Evolutionary conservation across 139 green algal genomes (phyloP).

Genomic region (Penium margaritaceum): DNA sequence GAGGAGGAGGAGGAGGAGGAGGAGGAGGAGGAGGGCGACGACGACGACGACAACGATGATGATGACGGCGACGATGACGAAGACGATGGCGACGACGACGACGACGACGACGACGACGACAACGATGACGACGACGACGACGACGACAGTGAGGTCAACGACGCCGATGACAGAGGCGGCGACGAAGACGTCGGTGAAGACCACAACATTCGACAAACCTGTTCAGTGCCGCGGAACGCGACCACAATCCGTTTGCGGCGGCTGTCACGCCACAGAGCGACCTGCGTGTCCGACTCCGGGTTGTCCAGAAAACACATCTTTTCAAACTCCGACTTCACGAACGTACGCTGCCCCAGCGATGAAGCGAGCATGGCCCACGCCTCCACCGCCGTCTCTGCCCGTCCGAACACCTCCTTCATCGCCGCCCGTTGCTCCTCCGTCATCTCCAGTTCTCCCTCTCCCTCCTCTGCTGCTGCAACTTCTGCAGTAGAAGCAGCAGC

Average conservation of each 20-base stretch:
- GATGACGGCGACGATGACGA: too few relatives aligned
- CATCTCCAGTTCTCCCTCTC: slow-evolving; percentile 10
- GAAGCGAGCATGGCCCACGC: slow-evolving; percentile 25
- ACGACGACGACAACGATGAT: too few relatives aligned
- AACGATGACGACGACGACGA: too few relatives aligned
- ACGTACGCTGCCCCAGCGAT: slow-evolving; percentile 16
- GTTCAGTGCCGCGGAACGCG: slow-evolving; percentile 26
- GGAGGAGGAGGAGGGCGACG: too few relatives aligned
- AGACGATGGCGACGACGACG: too few relatives aligned
- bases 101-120: too few relatives aligned
- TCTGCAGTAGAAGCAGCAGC: neutral
- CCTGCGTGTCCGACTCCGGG: slow-evolving; percentile 16
- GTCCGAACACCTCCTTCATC: slow-evolving; percentile 14
- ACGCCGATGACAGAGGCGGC: neutral
- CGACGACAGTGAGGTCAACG: too few relatives aligned
- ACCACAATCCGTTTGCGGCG: slow-evolving; percentile 20
- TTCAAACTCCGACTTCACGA: slow-evolving; percentile 31
- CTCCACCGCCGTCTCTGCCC: slow-evolving; percentile 33
- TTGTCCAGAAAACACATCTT: slow-evolving; percentile 37
- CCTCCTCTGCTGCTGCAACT: slow-evolving; percentile 3
- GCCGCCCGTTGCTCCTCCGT: slow-evolving; percentile 14
- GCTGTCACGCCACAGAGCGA: slow-evolving; percentile 25
- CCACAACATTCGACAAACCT: neutral
- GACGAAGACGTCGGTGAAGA: neutral
- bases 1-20: too few relatives aligned